Conservation (phyloP, 176 grass and related monocot genomes). For the Metroxylon sagu region DNA sequence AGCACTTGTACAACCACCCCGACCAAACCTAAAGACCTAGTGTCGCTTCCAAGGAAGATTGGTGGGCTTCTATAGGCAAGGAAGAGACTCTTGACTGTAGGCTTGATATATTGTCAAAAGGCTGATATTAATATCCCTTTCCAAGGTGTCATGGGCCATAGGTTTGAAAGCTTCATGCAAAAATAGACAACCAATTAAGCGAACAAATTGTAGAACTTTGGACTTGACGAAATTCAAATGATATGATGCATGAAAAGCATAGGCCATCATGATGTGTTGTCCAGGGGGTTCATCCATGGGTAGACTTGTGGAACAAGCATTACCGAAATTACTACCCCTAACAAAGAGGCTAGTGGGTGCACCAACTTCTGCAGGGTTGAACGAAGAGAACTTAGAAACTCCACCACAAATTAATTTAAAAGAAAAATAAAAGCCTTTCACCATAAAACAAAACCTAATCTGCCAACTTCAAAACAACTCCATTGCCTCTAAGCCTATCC, state of each 20-base stretch:
- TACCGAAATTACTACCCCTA: conserved; percentile 8
- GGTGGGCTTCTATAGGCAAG: conserved; percentile 3
- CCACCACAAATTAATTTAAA: background rate
- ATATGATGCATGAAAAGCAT: conserved; percentile 11
- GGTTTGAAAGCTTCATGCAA: conserved; percentile 19
- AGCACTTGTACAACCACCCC: conserved; percentile 16
- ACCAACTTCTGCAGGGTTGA: conserved; percentile 14
- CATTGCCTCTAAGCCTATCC: background rate
- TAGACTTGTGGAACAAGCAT: conserved; percentile 46
- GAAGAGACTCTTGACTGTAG: conserved; percentile 16
- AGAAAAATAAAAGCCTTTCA: conserved; percentile 2
- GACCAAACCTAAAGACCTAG: background rate
- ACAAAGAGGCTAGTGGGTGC: conserved; percentile 32
- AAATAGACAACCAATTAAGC: conserved; percentile 9
- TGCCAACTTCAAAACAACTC: conserved; percentile 22
- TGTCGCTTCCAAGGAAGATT: conserved; percentile 4
- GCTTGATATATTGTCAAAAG: conserved; percentile 37
- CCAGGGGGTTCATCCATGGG: conserved; percentile 7
- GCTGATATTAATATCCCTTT: conserved; percentile 12
- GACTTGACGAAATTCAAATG: background rate
- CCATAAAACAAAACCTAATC: conserved; percentile 24
- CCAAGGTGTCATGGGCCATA: conserved; percentile 22
- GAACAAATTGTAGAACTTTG: background rate
- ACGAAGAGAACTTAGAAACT: background rate
- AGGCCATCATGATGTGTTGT: conserved; percentile 16